phyloP scores from a whole-genome alignment of 116 monocot species.

The Zostera marina region DNA sequence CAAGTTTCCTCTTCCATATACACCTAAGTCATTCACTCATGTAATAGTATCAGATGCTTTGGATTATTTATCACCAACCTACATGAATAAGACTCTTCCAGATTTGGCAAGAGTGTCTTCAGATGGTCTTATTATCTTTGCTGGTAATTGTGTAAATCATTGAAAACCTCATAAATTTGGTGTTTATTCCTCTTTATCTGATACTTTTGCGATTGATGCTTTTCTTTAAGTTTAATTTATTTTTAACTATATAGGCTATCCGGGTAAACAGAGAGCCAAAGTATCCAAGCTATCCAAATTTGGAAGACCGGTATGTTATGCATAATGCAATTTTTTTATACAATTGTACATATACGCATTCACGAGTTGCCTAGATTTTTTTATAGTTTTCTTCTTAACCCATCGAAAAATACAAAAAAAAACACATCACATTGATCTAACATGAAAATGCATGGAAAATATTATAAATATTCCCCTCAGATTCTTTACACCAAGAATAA shows the following conservation, averaged over 20 bases:
- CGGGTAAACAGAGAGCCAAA: conserved; percentile 26
- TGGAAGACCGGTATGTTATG: conserved; percentile 44
- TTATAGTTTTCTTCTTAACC: not conserved
- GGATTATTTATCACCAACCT: conserved; percentile 42
- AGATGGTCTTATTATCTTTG: conserved; percentile 57
- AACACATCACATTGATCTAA: no score
- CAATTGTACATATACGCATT: not conserved
- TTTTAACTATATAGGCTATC: conserved; percentile 8
- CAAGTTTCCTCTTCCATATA: conserved; percentile 67
- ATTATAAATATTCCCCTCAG: no score
- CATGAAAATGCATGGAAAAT: no score
- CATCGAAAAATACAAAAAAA: not conserved
- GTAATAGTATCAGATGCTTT: conserved; percentile 27
- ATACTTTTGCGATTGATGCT: not conserved
- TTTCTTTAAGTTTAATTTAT: not conserved
- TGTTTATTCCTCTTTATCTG: not conserved
- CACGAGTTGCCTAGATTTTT: not conserved
- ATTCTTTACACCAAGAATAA: no score
- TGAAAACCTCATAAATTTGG: not conserved
- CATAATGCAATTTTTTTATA: not conserved
- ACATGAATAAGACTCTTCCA: conserved; percentile 60
- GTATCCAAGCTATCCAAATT: conserved; percentile 48
- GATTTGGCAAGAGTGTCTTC: conserved; percentile 46
- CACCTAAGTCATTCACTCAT: conserved; percentile 44
- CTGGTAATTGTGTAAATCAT: conserved; percentile 21